phyloP scores from a whole-genome alignment of 2,329 filamentous ascomycete species.

The Helminthosporium solani region DNA sequence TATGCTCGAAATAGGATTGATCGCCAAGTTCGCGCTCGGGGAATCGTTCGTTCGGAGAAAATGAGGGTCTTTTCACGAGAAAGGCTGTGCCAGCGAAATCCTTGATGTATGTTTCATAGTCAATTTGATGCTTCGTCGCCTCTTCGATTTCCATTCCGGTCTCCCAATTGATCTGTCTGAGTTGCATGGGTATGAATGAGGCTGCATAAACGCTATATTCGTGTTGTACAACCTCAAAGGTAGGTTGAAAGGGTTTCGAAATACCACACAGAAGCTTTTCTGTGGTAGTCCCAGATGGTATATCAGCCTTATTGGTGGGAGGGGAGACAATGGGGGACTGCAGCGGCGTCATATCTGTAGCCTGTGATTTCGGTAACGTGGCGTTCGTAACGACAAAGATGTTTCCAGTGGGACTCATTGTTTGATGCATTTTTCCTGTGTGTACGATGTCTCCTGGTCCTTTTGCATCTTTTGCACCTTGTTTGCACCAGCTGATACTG shows the following conservation, averaged over 20 bases:
- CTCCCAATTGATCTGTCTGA: conserved; percentile 20
- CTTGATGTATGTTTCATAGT: conserved; percentile 15
- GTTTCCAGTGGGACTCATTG: too few species aligned
- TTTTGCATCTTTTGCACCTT: too few species aligned
- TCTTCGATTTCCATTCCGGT: conserved; percentile 7
- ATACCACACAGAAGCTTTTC: neutral
- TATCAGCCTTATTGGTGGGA: too few species aligned
- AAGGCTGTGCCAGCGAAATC: conserved; percentile 25
- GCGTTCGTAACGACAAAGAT: too few species aligned
- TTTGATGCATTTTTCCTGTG: too few species aligned
- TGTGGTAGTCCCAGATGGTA: too few species aligned
- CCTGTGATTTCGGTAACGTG: too few species aligned
- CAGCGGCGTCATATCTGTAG: too few species aligned
- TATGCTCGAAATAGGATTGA: conserved; percentile 18
- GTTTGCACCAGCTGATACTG: too few species aligned
- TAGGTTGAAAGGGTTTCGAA: neutral
- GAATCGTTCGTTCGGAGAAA: neutral
- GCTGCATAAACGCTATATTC: conserved; percentile 26
- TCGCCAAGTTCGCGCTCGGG: neutral
- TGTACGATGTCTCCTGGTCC: too few species aligned
- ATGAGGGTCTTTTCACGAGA: conserved; percentile 2
- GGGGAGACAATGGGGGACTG: too few species aligned
- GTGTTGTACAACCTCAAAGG: neutral
- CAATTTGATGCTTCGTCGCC: conserved; percentile 14
- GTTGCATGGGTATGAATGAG: conserved; percentile 17